Evolutionary conservation across 129 eudicot genomes (phyloP), one percentile per base, ranked within the genome.

Genomic region (Flaveria linearis): DNA sequence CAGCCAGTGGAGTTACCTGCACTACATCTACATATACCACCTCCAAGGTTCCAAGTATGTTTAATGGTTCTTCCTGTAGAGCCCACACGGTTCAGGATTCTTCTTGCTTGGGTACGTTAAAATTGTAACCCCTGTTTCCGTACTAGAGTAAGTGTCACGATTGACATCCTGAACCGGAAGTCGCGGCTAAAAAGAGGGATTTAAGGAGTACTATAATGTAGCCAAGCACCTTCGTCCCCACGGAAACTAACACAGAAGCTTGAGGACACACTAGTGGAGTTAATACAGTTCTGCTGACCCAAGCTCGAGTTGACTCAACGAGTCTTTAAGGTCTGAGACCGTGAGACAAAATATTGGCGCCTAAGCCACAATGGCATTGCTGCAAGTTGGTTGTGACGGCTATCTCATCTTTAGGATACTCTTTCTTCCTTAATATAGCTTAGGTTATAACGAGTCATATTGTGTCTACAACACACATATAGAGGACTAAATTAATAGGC

Each of bases 341-440:
- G 5, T 33, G 88, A 65, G 51, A 95, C 67, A 75, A 91, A 96
- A 56, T 96, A 91, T 68, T 91, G 81, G 46, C 96, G 96, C 18
- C 97, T 96, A 68, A 95, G 88, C 81, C 99, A 91, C 97, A 96
- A 95, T 52, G 99, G 97, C 67, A 95, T 82, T 41, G 99, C 99
- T n/a, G 96, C 97, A 85, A 81, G 91, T 95, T 95, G 56, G 99
- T 95, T 36, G 99, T 96, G 70, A 89, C 87, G 41, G 85, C 92
- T 33, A 91, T 86, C 68, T 91, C 97, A 30, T 78, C 85, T 43
- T 84, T 92, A 8, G 96, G 99, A 70, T 87, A 18, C 82, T 81
- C 83, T 73, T 80, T 68, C 87, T 89, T 94, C 69, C 92, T 30
- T 30, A 3, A 30, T 30, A 4, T 72, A 68, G 36, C 36, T 30